phyloP scores from a whole-genome alignment of 2,329 filamentous ascomycete genomes.

The Cladosporium sp. region DNA sequence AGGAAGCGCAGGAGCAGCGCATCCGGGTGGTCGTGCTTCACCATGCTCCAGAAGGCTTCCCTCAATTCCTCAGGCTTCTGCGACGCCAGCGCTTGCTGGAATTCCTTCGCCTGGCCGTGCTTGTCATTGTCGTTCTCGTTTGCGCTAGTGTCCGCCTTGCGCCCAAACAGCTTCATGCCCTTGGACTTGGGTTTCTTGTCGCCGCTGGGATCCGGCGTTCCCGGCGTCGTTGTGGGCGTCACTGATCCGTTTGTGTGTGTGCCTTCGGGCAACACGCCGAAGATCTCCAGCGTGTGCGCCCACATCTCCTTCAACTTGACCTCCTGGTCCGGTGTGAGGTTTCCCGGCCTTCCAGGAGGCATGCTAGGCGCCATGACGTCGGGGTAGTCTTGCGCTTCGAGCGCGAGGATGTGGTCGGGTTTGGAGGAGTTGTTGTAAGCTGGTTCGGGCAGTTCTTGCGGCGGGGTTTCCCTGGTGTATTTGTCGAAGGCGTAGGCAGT shows the following conservation, averaged over 20 bases:
- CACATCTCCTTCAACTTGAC: conserved; percentile 85
- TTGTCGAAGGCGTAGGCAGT: conserved; percentile 21
- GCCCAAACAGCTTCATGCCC: conserved; percentile 13
- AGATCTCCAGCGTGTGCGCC: conserved; percentile 70
- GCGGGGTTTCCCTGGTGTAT: conserved; percentile 13
- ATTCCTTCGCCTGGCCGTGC: conserved; percentile 84
- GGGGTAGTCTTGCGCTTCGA: conserved; percentile 15
- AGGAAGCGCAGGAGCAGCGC: conserved; percentile 77
- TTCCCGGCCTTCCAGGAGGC: conserved; percentile 73
- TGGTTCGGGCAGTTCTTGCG: background rate
- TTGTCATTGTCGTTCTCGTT: conserved; percentile 70
- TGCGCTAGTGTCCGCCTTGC: conserved; percentile 29
- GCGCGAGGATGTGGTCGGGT: conserved; percentile 12
- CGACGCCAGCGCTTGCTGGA: conserved; percentile 73
- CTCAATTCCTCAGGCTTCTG: conserved; percentile 75
- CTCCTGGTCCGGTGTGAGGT: conserved; percentile 85
- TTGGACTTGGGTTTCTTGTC: conserved; percentile 53
- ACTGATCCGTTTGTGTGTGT: conserved; percentile 14
- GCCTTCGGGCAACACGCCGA: conserved; percentile 51
- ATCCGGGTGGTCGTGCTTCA: conserved; percentile 94
- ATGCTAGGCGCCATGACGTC: conserved; percentile 13
- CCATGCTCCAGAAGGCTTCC: conserved; percentile 83
- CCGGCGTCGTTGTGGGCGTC: conserved; percentile 26
- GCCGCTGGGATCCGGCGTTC: conserved; percentile 15
- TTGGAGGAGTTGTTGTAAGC: background rate